Conservation (phyloP, 2,329 filamentous ascomycete species). For the Mycocentrospora acerina region DNA sequence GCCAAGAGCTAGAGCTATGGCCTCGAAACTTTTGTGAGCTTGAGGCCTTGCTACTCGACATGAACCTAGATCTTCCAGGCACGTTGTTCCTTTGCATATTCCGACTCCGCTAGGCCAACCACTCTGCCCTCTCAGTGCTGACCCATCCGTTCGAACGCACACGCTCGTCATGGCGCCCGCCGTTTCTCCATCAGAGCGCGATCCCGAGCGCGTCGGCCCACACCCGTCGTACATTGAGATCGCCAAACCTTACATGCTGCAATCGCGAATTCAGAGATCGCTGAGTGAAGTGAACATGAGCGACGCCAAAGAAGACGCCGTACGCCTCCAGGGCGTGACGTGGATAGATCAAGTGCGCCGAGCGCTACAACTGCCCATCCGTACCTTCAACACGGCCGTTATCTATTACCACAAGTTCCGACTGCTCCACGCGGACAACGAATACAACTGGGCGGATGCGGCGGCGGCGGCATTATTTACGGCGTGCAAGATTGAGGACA, state of each 20-base stretch:
- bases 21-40: constrained; percentile 5
- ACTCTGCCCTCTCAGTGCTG: too few species aligned
- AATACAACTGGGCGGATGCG: constrained; percentile 83
- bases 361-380: constrained; percentile 77
- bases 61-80: too few species aligned
- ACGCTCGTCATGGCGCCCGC: constrained; percentile 32
- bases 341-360: constrained; percentile 85
- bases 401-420: constrained; percentile 95
- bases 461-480: constrained; percentile 86
- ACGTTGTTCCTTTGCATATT: too few species aligned
- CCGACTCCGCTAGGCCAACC: too few species aligned
- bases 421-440: constrained; percentile 77
- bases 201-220: constrained; percentile 46
- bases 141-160: neutral
- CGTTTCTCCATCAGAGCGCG: constrained; percentile 25
- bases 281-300: constrained; percentile 70
- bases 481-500: constrained; percentile 97
- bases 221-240: constrained; percentile 66
- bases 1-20: constrained; percentile 12
- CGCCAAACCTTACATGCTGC: constrained; percentile 75
- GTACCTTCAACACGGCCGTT: constrained; percentile 88
- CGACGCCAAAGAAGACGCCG: constrained; percentile 75
- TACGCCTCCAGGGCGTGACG: constrained; percentile 81
- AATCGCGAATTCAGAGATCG: constrained; percentile 75
- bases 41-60: too few species aligned